These are phyloP conservation scores for Phytophthora megakarya DNA, from an alignment of 352 stramenopile genomes.

Conservation along the genomic window DNA sequence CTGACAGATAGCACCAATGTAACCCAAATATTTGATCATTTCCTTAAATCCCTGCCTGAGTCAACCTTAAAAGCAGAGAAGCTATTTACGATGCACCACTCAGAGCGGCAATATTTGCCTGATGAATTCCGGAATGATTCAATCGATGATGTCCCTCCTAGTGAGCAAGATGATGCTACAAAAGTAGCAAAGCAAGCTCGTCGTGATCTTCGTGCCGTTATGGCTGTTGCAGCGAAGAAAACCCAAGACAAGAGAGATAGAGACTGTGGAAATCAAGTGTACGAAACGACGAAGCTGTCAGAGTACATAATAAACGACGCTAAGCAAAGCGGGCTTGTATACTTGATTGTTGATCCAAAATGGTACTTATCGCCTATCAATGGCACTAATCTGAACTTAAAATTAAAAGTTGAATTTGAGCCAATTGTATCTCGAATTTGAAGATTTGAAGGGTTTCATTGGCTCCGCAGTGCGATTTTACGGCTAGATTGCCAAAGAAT, in stretches of 20 bases:
- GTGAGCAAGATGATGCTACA: not conserved
- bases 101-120: slow-evolving; percentile 11
- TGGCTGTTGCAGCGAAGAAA: too few species aligned
- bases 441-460: too few species aligned
- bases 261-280: too few species aligned
- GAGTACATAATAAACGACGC: too few species aligned
- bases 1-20: not conserved
- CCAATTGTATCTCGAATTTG: not conserved
- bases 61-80: not conserved
- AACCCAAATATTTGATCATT: not conserved
- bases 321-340: too few species aligned
- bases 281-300: too few species aligned
- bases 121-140: slow-evolving; percentile 12
- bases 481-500: not conserved
- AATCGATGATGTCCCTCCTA: slow-evolving; percentile 9
- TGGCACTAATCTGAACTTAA: too few species aligned
- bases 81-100: slow-evolving; percentile 4
- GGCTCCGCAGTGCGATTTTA: not conserved
- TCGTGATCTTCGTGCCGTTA: too few species aligned
- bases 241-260: too few species aligned
- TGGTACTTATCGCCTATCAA: too few species aligned
- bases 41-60: not conserved
- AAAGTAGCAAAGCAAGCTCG: not conserved
- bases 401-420: not conserved
- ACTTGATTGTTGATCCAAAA: too few species aligned